Evolutionary conservation across 805 yeast species (phyloP).

Genomic region (Myxozyma neotropica): DNA sequence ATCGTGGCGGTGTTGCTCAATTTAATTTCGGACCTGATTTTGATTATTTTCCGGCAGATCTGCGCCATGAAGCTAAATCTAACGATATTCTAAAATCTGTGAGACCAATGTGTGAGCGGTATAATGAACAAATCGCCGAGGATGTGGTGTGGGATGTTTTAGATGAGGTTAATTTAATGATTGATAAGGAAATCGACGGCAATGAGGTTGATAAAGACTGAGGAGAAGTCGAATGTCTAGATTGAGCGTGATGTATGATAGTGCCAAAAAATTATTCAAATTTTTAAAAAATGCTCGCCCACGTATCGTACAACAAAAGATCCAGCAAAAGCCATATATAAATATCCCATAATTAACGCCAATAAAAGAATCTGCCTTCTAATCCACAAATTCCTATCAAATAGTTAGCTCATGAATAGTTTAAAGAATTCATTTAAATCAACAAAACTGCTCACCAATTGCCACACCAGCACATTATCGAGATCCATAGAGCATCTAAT

Average conservation of each 20-base stretch:
- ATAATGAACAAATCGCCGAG: slow-evolving; percentile 71
- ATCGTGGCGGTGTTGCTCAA: slow-evolving; percentile 72
- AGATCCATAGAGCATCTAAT: slow-evolving; percentile 14
- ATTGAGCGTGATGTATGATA: not conserved
- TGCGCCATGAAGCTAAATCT: slow-evolving; percentile 28
- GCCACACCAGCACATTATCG: slow-evolving; percentile 17
- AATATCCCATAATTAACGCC: not conserved
- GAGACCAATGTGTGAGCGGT: slow-evolving; percentile 60
- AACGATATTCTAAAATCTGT: slow-evolving; percentile 38
- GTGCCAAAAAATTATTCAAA: too few species aligned
- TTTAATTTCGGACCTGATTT: slow-evolving; percentile 72
- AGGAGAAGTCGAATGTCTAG: not conserved
- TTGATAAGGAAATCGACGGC: not conserved
- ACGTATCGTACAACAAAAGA: not conserved
- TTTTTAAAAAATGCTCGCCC: not conserved
- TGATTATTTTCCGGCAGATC: slow-evolving; percentile 47
- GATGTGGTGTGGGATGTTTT: slow-evolving; percentile 80
- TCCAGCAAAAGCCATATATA: not conserved
- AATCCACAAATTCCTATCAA: slow-evolving; percentile 12
- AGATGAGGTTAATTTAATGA: slow-evolving; percentile 68
- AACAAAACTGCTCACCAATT: slow-evolving; percentile 16
- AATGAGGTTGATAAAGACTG: not conserved
- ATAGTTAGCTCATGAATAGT: not conserved
- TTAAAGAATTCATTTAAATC: too few species aligned
- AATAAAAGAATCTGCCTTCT: not conserved